Conservation (phyloP, 768 basidiomycete genomes). For the Thelephora ganbajun region DNA sequence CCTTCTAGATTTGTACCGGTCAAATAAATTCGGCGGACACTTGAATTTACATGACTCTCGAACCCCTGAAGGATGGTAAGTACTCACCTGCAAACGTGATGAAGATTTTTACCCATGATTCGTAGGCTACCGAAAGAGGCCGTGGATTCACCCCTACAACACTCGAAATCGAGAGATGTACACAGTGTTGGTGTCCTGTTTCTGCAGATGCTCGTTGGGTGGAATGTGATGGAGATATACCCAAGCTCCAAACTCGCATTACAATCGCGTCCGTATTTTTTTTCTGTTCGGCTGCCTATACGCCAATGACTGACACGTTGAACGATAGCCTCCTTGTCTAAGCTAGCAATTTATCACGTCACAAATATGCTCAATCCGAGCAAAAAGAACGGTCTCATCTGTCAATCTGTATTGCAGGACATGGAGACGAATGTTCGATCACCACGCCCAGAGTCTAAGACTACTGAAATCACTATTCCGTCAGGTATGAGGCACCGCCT, state of each 20-base stretch:
- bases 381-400: slow-evolving; percentile 44
- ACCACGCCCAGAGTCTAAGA: slow-evolving; percentile 2
- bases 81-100: slow-evolving; percentile 12
- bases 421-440: slow-evolving; percentile 14
- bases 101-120: slow-evolving; percentile 1
- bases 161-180: slow-evolving; percentile 69
- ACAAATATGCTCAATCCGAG: slow-evolving; percentile 44
- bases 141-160: slow-evolving; percentile 63
- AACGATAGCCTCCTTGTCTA: slow-evolving; percentile 36
- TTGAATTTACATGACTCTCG: slow-evolving; percentile 13
- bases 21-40: slow-evolving; percentile 53
- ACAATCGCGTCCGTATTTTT: slow-evolving; percentile 35
- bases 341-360: slow-evolving; percentile 34
- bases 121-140: slow-evolving; percentile 66
- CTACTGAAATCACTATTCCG: slow-evolving; percentile 11
- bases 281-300: neutral
- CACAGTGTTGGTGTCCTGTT: slow-evolving; percentile 71
- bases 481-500: slow-evolving; percentile 9
- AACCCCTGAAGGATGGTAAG: slow-evolving; percentile 33
- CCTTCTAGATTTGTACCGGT: slow-evolving; percentile 69
- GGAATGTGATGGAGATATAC: slow-evolving; percentile 43
- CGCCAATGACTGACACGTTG: neutral
- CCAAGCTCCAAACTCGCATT: slow-evolving; percentile 43
- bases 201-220: slow-evolving; percentile 76
- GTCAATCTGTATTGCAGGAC: slow-evolving; percentile 42